Conservation (phyloP, 1,139 yeast genomes). For the Pichiaceae sp. region DNA sequence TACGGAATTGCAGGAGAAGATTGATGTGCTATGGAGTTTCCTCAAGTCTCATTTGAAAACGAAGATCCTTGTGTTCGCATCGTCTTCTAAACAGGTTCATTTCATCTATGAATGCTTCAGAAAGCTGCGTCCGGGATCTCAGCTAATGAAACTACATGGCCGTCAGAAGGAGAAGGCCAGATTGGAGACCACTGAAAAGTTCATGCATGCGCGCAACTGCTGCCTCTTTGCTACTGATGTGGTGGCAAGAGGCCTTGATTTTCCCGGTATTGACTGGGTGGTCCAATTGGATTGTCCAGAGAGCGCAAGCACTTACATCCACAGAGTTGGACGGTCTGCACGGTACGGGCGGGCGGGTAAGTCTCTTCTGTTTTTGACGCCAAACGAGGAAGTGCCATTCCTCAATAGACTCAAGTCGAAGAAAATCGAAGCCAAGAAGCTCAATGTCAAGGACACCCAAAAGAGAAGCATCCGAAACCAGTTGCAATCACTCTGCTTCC, state of each 20-base stretch:
- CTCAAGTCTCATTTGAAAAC: constrained; percentile 79
- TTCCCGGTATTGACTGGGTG: constrained; percentile 98
- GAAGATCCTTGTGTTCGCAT: constrained; percentile 81
- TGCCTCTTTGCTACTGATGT: constrained; percentile 94
- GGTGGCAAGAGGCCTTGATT: constrained; percentile 95
- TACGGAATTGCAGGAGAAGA: constrained; percentile 67
- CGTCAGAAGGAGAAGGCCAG: constrained; percentile 93
- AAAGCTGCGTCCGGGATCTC: constrained; percentile 91
- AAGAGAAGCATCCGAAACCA: constrained; percentile 77
- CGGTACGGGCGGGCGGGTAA: constrained; percentile 87
- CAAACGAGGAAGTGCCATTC: constrained; percentile 77
- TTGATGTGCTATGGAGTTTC: constrained; percentile 83
- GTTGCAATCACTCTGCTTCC: constrained; percentile 82
- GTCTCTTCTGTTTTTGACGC: constrained; percentile 74
- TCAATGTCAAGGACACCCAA: constrained; percentile 70
- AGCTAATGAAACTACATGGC: constrained; percentile 86
- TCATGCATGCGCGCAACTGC: constrained; percentile 77
- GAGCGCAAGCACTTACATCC: constrained; percentile 90
- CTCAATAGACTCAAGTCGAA: constrained; percentile 52
- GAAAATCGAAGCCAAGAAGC: constrained; percentile 61
- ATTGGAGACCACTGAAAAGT: constrained; percentile 80
- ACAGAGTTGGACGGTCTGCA: constrained; percentile 94
- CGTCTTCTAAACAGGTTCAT: constrained; percentile 93
- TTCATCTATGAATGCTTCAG: constrained; percentile 87
- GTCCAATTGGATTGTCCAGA: constrained; percentile 95